Conservation (phyloP, 805 yeast genomes). For the Clavispora santaluciae region DNA sequence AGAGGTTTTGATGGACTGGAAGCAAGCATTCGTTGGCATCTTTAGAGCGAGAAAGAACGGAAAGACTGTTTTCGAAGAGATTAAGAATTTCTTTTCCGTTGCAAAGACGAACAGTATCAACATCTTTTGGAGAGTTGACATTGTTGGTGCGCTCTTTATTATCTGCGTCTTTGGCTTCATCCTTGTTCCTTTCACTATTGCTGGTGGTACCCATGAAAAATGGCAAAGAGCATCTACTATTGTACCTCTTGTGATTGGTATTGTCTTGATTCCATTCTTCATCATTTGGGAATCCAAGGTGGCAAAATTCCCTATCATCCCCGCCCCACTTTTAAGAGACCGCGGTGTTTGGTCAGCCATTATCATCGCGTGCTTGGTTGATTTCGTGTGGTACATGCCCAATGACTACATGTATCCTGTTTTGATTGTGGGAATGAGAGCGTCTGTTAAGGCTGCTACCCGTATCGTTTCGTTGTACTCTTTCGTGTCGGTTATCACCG, state of each 20-base stretch:
- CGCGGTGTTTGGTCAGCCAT: conserved; percentile 75
- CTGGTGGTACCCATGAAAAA: conserved; percentile 48
- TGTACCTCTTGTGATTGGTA: conserved; percentile 68
- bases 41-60: neutral
- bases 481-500: conserved; percentile 59
- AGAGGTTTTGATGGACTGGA: conserved; percentile 15
- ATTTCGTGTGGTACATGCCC: conserved; percentile 65
- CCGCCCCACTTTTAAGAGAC: conserved; percentile 54
- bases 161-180: conserved; percentile 57
- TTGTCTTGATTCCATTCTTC: conserved; percentile 54
- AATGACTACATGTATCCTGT: conserved; percentile 66
- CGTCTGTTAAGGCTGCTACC: conserved; percentile 58
- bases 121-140: conserved; percentile 60
- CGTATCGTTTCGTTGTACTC: conserved; percentile 60
- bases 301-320: conserved; percentile 61
- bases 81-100: conserved; percentile 10
- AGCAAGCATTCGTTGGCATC: conserved; percentile 2
- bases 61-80: neutral
- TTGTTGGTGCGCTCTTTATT: conserved; percentile 55
- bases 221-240: conserved; percentile 63
- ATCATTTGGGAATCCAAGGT: conserved; percentile 53
- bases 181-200: conserved; percentile 69
- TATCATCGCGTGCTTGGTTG: conserved; percentile 50
- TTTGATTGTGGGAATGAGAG: conserved; percentile 57
- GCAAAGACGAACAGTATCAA: conserved; percentile 18